Percentiles rank a stretch among this genome's conserved stretches.
Conservation (phyloP, 108 stramenopile genomes). For the Cylindrotheca fusiformis region DNA sequence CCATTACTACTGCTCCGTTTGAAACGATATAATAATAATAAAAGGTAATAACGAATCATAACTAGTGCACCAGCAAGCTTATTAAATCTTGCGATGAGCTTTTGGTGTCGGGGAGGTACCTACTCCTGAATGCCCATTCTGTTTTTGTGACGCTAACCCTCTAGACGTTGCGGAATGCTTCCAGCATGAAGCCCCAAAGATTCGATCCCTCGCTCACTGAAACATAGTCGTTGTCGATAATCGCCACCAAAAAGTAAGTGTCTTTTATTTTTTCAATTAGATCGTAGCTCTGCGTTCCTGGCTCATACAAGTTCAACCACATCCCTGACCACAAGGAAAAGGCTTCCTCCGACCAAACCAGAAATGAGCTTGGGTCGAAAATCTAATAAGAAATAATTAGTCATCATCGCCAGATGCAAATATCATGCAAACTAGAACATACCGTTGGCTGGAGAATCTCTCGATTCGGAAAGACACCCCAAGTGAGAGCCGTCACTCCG, state of each 20-base stretch:
- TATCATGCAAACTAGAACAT: too few relatives aligned
- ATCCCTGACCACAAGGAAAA: conserved; percentile 91
- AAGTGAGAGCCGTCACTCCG: conserved; percentile 87
- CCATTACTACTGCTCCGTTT: too few relatives aligned
- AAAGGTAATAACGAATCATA: too few relatives aligned
- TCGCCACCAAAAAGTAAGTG: conserved; percentile 90
- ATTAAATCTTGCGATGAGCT: too few relatives aligned
- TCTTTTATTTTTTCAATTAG: conserved; percentile 87
- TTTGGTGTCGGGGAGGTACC: too few relatives aligned
- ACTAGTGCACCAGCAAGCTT: too few relatives aligned
- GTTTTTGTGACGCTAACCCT: too few relatives aligned
- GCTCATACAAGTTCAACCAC: conserved; percentile 94
- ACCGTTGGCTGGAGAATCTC: conserved; percentile 97
- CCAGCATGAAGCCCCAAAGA: conserved; percentile 8
- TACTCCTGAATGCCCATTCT: too few relatives aligned
- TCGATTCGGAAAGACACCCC: conserved; percentile 78
- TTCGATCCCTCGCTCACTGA: not conserved
- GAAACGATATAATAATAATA: too few relatives aligned
- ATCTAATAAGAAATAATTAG: too few relatives aligned
- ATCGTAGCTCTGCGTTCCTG: conserved; percentile 74
- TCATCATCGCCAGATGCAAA: too few relatives aligned
- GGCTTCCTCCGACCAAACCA: conserved; percentile 94
- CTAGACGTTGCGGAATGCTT: too few relatives aligned
- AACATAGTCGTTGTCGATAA: conserved; percentile 93
- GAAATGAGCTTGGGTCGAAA: conserved; percentile 92